Conservation (phyloP, 1,284 basidiomycete species). For the Megacollybia platyphylla region DNA sequence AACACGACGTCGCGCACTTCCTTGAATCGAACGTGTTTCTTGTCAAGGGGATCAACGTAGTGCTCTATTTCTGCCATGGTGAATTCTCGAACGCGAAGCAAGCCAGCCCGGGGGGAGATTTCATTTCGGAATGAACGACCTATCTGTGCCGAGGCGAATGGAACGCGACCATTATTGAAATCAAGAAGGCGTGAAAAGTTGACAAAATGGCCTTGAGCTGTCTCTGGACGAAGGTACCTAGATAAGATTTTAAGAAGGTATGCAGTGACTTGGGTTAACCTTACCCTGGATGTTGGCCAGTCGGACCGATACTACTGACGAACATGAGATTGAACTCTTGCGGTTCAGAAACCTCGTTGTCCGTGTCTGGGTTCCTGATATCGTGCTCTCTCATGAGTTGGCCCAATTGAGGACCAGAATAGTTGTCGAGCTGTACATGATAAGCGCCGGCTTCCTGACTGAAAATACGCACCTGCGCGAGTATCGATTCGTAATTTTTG, state of each 20-base stretch:
- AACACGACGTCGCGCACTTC: conserved; percentile 74
- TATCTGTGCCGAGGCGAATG: conserved; percentile 96
- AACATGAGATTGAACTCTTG: conserved; percentile 99
- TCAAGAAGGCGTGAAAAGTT: conserved; percentile 96
- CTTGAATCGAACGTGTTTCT: conserved; percentile 75
- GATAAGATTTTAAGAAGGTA: neutral
- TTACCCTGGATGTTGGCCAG: conserved; percentile 91
- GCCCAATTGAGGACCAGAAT: conserved; percentile 81
- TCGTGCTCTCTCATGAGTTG: conserved; percentile 76
- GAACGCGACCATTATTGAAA: conserved; percentile 94
- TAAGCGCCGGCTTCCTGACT: neutral
- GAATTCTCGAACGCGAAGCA: conserved; percentile 96
- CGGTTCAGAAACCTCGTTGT: conserved; percentile 86
- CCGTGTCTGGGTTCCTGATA: conserved; percentile 86
- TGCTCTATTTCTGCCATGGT: conserved; percentile 99
- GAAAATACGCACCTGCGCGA: conserved; percentile 64
- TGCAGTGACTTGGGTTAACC: conserved; percentile 9
- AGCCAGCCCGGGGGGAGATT: conserved; percentile 91
- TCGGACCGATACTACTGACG: conserved; percentile 92
- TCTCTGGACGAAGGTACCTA: conserved; percentile 94
- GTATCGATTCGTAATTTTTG: conserved; percentile 67
- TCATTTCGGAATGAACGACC: conserved; percentile 97
- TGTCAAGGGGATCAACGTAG: conserved; percentile 93
- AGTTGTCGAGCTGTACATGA: conserved; percentile 80
- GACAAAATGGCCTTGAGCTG: conserved; percentile 97